Evolutionary conservation across 352 stramenopile species (phyloP).

Genomic region (Phytophthora agathidicida): DNA sequence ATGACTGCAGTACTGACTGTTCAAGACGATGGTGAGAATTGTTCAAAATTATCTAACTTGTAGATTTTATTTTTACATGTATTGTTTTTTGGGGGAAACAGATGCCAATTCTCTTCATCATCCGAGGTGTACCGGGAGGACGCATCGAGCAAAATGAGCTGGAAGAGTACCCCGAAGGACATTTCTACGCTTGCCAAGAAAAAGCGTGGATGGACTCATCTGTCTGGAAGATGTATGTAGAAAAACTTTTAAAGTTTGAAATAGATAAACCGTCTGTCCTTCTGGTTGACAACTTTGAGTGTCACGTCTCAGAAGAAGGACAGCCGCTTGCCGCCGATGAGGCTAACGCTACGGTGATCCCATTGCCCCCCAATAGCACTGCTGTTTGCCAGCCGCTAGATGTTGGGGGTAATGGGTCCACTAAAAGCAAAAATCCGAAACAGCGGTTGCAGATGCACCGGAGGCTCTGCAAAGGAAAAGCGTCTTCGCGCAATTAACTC

Average conservation of each 20-base stretch:
- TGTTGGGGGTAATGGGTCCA: slow-evolving; percentile 21
- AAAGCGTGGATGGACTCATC: background rate
- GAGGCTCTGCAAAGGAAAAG: no score
- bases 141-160: no score
- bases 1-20: slow-evolving; percentile 7
- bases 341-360: background rate
- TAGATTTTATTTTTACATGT: background rate
- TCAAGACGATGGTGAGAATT: slow-evolving; percentile 1
- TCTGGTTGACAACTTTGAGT: slow-evolving; percentile 24
- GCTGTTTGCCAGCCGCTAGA: slow-evolving; percentile 24
- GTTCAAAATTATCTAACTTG: no score
- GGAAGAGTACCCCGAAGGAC: no score
- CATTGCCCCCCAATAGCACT: slow-evolving; percentile 12
- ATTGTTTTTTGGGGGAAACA: background rate
- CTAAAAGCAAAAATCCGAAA: no score
- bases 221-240: slow-evolving; percentile 2
- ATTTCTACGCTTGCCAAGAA: no score
- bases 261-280: slow-evolving; percentile 12
- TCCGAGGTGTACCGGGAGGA: background rate
- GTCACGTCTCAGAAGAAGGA: slow-evolving; percentile 15
- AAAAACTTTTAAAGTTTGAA: slow-evolving; percentile 11
- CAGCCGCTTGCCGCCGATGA: background rate
- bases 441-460: no score
- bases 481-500: no score
- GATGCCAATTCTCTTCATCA: background rate